A percentile compares a stretch with the other conserved stretches of the same genome.
Conservation (phyloP, 2,329 filamentous ascomycete genomes). For the Aspergillus japonicus region DNA sequence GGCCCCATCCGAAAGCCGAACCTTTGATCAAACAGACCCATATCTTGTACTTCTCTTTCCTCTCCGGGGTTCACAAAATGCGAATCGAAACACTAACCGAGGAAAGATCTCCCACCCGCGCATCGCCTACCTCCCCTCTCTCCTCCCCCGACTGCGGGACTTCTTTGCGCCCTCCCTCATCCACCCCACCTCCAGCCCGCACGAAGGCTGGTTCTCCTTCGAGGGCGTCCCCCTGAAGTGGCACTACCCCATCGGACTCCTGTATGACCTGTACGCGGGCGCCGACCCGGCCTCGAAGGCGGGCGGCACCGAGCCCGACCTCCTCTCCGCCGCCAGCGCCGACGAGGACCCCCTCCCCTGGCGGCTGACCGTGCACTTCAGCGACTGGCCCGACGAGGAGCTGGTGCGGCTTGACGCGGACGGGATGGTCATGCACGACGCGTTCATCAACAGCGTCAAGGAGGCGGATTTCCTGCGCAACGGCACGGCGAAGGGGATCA, state of each 20-base stretch:
- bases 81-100: neutral
- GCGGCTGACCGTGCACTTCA: constrained; percentile 62
- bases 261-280: constrained; percentile 68
- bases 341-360: constrained; percentile 53
- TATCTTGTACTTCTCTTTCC: constrained; percentile 52
- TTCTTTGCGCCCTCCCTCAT: constrained; percentile 63
- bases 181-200: constrained; percentile 51
- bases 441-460: constrained; percentile 69
- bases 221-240: constrained; percentile 69
- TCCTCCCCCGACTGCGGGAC: constrained; percentile 60
- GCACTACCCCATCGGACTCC: constrained; percentile 68
- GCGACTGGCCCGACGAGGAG: constrained; percentile 57
- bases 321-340: constrained; percentile 7
- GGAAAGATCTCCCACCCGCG: constrained; percentile 60
- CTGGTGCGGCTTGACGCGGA: constrained; percentile 57
- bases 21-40: constrained; percentile 59
- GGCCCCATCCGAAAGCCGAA: constrained; percentile 59
- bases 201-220: constrained; percentile 64
- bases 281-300: constrained; percentile 45
- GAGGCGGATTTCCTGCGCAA: constrained; percentile 86
- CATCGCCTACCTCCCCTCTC: constrained; percentile 66
- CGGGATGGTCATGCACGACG: constrained; percentile 59
- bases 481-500: constrained; percentile 83
- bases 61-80: neutral
- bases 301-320: constrained; percentile 18